Percentiles rank a stretch among this genome's conserved stretches.
Conservation (phyloP, 176 grass and related monocot species). For the Eremochloa ophiuroides region DNA sequence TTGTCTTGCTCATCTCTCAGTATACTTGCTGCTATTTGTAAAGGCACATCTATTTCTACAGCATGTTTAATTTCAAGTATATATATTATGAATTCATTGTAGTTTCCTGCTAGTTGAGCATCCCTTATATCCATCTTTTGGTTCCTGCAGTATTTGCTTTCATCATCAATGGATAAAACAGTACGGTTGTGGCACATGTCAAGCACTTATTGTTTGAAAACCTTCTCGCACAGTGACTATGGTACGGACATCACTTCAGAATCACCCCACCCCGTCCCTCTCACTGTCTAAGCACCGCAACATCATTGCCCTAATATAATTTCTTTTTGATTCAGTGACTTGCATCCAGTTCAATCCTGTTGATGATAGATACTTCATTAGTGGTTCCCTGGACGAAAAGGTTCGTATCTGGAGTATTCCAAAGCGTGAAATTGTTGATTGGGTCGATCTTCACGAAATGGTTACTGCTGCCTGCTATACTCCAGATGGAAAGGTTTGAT, state of each 20-base stretch:
- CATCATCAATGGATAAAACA: slow-evolving; percentile 99
- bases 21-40: background rate
- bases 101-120: slow-evolving; percentile 14
- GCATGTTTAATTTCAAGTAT: background rate
- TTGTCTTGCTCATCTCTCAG: background rate
- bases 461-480: slow-evolving; percentile 95
- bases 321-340: slow-evolving; percentile 70
- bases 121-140: slow-evolving; percentile 27
- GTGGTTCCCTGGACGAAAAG: slow-evolving; percentile 93
- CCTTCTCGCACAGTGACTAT: slow-evolving; percentile 85
- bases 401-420: slow-evolving; percentile 96
- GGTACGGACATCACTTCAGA: slow-evolving; percentile 53
- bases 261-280: background rate
- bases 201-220: slow-evolving; percentile 90
- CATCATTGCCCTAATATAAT: background rate
- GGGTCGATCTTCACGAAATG: slow-evolving; percentile 98
- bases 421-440: slow-evolving; percentile 91
- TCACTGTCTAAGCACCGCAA: background rate
- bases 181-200: slow-evolving; percentile 98
- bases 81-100: background rate
- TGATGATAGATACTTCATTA: slow-evolving; percentile 99
- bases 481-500: slow-evolving; percentile 89
- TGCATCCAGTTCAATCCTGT: slow-evolving; percentile 99
- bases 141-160: slow-evolving; percentile 81
- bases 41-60: background rate